phyloP scores from a whole-genome alignment of 352 stramenopile species.

The Phytophthora quininea region DNA sequence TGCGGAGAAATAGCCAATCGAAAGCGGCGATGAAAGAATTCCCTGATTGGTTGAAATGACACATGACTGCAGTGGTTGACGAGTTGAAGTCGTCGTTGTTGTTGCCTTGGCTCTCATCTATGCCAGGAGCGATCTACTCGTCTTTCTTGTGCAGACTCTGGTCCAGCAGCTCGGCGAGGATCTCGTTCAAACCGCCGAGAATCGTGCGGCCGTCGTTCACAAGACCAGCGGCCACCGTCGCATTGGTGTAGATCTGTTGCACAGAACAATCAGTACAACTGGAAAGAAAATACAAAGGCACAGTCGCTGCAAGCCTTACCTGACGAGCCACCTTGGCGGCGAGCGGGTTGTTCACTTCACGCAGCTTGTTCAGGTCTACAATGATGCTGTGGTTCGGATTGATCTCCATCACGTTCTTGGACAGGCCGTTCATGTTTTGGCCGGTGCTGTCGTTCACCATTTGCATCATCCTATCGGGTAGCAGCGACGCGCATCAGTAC shows the following conservation, averaged over 20 bases:
- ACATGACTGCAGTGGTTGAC: neutral
- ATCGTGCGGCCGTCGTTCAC: constrained; percentile 98
- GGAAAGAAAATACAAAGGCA: neutral
- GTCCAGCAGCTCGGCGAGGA: constrained; percentile 89
- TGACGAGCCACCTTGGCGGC: constrained; percentile 85
- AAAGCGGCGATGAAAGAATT: neutral
- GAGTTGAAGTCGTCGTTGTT: neutral
- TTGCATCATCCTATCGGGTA: constrained; percentile 93
- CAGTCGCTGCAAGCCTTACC: constrained; percentile 36
- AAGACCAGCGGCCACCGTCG: constrained; percentile 96
- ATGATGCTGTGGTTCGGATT: constrained; percentile 98
- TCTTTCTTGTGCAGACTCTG: constrained; percentile 73
- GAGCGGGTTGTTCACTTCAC: constrained; percentile 82
- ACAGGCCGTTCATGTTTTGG: constrained; percentile 50
- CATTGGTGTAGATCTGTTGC: constrained; percentile 98
- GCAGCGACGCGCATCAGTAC: too few species aligned
- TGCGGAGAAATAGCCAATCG: neutral
- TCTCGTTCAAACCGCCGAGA: constrained; percentile 96
- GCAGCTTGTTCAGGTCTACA: constrained; percentile 91
- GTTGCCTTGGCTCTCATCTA: constrained; percentile 14
- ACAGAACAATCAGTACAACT: constrained; percentile 11
- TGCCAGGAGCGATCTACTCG: constrained; percentile 29
- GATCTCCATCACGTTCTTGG: constrained; percentile 98
- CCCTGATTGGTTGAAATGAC: neutral
- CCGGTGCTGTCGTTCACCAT: constrained; percentile 94